phyloP scores from a whole-genome alignment of 805 yeast species.

The Yamadazyma sp. region DNA sequence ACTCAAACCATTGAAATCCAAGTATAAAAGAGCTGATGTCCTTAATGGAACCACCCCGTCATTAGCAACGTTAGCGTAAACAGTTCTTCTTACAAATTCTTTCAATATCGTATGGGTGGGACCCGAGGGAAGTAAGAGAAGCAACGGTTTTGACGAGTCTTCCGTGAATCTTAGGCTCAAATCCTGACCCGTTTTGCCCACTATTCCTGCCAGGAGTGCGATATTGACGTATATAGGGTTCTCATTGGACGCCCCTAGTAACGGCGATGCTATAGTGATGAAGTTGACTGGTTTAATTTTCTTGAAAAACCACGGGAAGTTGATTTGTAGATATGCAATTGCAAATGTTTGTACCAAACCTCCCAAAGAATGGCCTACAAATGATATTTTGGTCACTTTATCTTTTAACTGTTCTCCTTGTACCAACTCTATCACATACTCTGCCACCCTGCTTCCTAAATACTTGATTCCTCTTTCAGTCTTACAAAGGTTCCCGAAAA shows the following conservation, averaged over 20 bases:
- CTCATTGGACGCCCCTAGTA: constrained; percentile 84
- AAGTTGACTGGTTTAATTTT: constrained; percentile 72
- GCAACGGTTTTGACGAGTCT: constrained; percentile 55
- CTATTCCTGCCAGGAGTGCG: constrained; percentile 81
- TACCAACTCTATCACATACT: constrained; percentile 60
- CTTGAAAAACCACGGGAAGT: constrained; percentile 69
- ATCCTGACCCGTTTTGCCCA: constrained; percentile 94
- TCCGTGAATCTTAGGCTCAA: constrained; percentile 60
- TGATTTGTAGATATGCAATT: constrained; percentile 69
- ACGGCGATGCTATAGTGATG: constrained; percentile 82
- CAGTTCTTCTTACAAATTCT: constrained; percentile 66
- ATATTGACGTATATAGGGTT: constrained; percentile 83
- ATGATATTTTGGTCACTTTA: constrained; percentile 66
- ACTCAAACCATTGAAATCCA: constrained; percentile 74
- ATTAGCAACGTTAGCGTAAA: constrained; percentile 85
- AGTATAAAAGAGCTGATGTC: constrained; percentile 79
- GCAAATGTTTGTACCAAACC: constrained; percentile 93
- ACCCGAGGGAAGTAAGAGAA: constrained; percentile 73
- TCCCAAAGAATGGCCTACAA: constrained; percentile 91
- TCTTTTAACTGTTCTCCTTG: constrained; percentile 36
- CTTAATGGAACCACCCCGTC: constrained; percentile 96
- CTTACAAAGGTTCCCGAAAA: constrained; percentile 76
- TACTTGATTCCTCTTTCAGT: constrained; percentile 88
- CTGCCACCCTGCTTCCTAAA: constrained; percentile 79
- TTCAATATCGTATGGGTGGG: constrained; percentile 67